Percentiles rank a stretch among this genome's conserved stretches.
Conservation (phyloP, 2,329 filamentous ascomycete species). For the Aspergillus udagawae region DNA sequence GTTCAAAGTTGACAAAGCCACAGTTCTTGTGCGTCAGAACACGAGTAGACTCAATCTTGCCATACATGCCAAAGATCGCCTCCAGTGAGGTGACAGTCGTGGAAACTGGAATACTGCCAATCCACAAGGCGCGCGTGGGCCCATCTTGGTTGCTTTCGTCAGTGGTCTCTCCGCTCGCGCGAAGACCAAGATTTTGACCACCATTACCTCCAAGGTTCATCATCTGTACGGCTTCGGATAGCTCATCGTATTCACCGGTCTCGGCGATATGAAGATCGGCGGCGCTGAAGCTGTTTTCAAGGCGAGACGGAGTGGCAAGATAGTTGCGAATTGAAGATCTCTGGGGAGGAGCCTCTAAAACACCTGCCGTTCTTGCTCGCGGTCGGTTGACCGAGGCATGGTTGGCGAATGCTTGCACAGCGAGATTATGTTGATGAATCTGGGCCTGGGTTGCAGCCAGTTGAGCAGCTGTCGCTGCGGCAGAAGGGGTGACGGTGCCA, state of each 20-base stretch:
- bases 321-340: conserved; percentile 67
- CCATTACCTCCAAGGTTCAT: conserved; percentile 57
- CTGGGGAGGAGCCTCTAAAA: conserved; percentile 72
- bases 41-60: conserved; percentile 82
- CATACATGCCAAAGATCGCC: conserved; percentile 93
- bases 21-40: conserved; percentile 99
- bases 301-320: conserved; percentile 68
- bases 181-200: conserved; percentile 55
- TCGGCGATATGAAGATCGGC: conserved; percentile 72
- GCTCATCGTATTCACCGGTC: conserved; percentile 72
- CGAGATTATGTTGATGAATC: conserved; percentile 88
- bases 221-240: conserved; percentile 76
- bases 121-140: conserved; percentile 90
- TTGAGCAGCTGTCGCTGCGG: conserved; percentile 54
- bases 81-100: conserved; percentile 93
- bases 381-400: conserved; percentile 78
- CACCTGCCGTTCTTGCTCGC: conserved; percentile 84
- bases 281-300: conserved; percentile 71
- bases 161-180: conserved; percentile 60
- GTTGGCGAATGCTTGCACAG: conserved; percentile 86
- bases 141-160: conserved; percentile 81
- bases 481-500: conserved; percentile 56
- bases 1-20: conserved; percentile 97
- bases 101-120: conserved; percentile 94
- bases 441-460: conserved; percentile 58